Conservation (phyloP, 2,329 filamentous ascomycete genomes). For the Fusarium fracticaudum region DNA sequence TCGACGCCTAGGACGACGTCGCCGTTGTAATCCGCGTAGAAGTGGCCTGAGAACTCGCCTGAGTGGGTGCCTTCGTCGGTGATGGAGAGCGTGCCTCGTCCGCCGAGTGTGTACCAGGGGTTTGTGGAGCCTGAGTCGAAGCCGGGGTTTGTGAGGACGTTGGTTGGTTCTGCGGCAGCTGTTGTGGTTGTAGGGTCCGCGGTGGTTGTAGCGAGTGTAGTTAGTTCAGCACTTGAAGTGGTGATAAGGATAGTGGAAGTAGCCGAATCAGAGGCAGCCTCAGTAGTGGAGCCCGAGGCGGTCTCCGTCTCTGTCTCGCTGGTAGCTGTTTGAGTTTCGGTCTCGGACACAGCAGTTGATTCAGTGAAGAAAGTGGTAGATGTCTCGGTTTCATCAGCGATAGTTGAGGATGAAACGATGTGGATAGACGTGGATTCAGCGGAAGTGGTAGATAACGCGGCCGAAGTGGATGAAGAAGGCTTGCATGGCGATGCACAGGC, state of each 20-base stretch:
- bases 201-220: neutral
- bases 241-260: neutral
- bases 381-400: neutral
- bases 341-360: neutral
- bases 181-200: neutral
- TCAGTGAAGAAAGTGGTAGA: neutral
- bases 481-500: neutral
- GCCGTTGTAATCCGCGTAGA: neutral
- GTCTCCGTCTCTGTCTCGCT: too few species aligned
- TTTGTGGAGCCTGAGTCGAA: fast-evolving
- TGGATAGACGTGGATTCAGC: fast-evolving
- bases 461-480: neutral
- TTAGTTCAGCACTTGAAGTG: neutral
- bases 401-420: neutral
- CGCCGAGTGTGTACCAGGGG: neutral
- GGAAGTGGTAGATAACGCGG: neutral
- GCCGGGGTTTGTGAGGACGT: neutral
- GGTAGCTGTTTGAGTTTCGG: neutral
- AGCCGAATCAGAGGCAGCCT: neutral
- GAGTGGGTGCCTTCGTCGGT: neutral
- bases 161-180: neutral
- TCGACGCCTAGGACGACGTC: neutral
- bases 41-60: neutral
- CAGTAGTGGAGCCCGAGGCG: neutral
- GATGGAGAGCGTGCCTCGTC: neutral